phyloP scores from a whole-genome alignment of 2,329 filamentous ascomycete genomes.

The Fonsecaea monophora region DNA sequence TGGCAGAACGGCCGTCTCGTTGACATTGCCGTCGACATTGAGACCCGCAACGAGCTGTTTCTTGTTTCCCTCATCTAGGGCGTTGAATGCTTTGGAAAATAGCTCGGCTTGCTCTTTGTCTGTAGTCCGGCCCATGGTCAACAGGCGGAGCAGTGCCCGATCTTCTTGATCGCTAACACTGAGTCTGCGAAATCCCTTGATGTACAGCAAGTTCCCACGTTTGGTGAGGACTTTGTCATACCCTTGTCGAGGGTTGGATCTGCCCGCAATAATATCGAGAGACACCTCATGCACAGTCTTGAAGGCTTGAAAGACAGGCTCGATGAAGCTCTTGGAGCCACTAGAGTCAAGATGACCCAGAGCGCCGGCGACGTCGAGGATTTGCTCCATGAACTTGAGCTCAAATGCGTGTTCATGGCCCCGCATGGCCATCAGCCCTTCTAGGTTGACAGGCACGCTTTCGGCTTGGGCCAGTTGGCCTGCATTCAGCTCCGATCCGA shows the following conservation, averaged over 20 bases:
- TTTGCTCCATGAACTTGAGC: conserved; percentile 48
- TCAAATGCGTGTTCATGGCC: conserved; percentile 43
- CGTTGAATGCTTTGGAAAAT: conserved; percentile 42
- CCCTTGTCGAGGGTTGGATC: conserved; percentile 40
- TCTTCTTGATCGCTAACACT: conserved; percentile 40
- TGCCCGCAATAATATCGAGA: conserved; percentile 41
- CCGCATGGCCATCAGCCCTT: conserved; percentile 40
- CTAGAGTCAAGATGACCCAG: conserved; percentile 46
- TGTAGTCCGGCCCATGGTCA: conserved; percentile 48
- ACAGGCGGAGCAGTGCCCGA: conserved; percentile 47
- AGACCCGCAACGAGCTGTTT: conserved; percentile 43
- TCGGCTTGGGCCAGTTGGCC: conserved; percentile 51
- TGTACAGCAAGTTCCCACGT: conserved; percentile 42
- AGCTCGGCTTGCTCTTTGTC: conserved; percentile 43
- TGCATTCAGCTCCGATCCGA: conserved; percentile 49
- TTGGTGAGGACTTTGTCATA: conserved; percentile 47
- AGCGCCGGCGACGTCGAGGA: conserved; percentile 50
- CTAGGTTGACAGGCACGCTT: conserved; percentile 45
- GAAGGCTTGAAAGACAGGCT: conserved; percentile 46
- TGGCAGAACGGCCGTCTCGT: conserved; percentile 46
- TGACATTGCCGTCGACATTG: conserved; percentile 47
- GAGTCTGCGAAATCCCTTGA: conserved; percentile 43
- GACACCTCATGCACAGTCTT: conserved; percentile 44
- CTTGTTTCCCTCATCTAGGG: conserved; percentile 36
- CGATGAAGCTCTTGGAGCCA: conserved; percentile 44